Conservation (phyloP, 1,139 yeast genomes). For the Blastobotrys capitulatus region DNA sequence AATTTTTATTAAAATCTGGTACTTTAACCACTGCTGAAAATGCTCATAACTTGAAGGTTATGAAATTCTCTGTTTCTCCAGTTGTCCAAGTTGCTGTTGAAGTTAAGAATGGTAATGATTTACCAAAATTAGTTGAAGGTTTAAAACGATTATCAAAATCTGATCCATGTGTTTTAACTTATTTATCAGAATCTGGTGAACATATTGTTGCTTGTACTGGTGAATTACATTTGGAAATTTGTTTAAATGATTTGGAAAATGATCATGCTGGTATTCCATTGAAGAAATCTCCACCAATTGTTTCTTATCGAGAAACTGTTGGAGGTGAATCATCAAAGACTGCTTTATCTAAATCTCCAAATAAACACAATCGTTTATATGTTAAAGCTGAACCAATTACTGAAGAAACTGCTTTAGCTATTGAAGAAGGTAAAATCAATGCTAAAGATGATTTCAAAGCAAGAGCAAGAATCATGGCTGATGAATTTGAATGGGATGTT, state of each 20-base stretch:
- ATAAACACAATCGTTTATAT: constrained; percentile 99
- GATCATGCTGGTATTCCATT: constrained; percentile 99
- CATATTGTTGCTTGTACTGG: constrained; percentile 99
- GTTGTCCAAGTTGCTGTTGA: constrained; percentile 99
- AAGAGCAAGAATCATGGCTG: constrained; percentile 99
- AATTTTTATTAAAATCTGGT: constrained; percentile 99
- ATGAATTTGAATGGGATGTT: constrained; percentile 99
- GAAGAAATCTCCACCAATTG: constrained; percentile 96
- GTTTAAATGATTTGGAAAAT: constrained; percentile 91
- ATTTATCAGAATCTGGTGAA: constrained; percentile 94
- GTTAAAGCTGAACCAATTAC: constrained; percentile 94
- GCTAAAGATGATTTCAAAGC: constrained; percentile 99
- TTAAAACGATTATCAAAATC: constrained; percentile 99
- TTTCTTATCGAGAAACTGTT: constrained; percentile 98
- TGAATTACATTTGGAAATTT: constrained; percentile 99
- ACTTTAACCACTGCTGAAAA: constrained; percentile 95
- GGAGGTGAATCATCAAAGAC: constrained; percentile 87
- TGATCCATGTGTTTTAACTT: constrained; percentile 94
- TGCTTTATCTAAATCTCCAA: constrained; percentile 98
- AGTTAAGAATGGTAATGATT: constrained; percentile 98
- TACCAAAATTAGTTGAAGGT: constrained; percentile 99
- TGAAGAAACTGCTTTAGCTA: constrained; percentile 89
- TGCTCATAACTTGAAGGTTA: constrained; percentile 99
- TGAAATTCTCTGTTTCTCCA: constrained; percentile 99
- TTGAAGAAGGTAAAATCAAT: constrained; percentile 85